These are phyloP conservation scores for Lasiodiplodia sp. DNA, from an alignment of 2,329 filamentous ascomycete genomes.

Conservation along the genomic window DNA sequence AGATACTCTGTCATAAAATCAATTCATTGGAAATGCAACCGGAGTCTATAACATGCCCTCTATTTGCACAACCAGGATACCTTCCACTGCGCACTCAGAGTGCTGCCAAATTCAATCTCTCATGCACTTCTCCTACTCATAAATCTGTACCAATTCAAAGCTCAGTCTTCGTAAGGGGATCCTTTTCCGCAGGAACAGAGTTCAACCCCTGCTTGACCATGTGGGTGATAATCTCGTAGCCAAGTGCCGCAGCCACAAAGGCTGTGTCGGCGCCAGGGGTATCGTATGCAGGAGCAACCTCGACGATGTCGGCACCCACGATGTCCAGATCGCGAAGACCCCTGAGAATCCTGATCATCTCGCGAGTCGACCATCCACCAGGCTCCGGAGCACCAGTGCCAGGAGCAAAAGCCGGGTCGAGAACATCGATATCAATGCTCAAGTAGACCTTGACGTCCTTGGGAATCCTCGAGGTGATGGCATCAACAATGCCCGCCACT, in stretches of 20 bases:
- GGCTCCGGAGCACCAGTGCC: slow-evolving; percentile 68
- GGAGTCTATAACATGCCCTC: no score
- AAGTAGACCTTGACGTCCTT: slow-evolving; percentile 58
- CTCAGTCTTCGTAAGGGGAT: no score
- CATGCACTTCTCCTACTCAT: no score
- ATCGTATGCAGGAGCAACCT: slow-evolving; percentile 69
- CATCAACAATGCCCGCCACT: slow-evolving; percentile 55
- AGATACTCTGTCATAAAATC: no score
- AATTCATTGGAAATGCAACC: no score
- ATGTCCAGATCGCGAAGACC: slow-evolving; percentile 64
- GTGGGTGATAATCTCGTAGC: slow-evolving; percentile 81
- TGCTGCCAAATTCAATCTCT: no score
- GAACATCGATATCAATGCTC: slow-evolving; percentile 64
- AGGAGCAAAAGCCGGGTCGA: slow-evolving; percentile 63
- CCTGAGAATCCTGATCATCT: slow-evolving; percentile 65
- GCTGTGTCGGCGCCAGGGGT: slow-evolving; percentile 67
- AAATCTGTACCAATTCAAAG: neutral
- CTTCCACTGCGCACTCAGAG: no score
- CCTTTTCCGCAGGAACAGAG: no score
- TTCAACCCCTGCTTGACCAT: slow-evolving; percentile 69
- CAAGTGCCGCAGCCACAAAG: slow-evolving; percentile 65
- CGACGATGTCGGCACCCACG: slow-evolving; percentile 67
- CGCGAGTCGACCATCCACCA: slow-evolving; percentile 67
- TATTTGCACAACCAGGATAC: no score
- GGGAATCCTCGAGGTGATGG: slow-evolving; percentile 58